Evolutionary conservation across 371 early-diverging fungal genomes (phyloP).

Genomic region (Circinella minor): DNA sequence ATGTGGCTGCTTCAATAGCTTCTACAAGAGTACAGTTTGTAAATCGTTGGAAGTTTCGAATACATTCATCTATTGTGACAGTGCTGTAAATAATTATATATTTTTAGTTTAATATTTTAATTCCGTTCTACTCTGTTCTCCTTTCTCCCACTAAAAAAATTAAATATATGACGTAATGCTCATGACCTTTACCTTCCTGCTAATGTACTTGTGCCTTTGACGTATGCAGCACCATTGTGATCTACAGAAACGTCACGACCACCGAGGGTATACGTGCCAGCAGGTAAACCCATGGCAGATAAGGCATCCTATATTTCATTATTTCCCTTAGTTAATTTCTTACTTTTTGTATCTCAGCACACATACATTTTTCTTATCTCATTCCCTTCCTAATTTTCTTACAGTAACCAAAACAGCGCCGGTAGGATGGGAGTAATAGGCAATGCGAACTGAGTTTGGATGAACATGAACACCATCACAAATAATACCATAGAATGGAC

Average conservation of each 20-base stretch:
- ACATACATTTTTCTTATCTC: too few species aligned
- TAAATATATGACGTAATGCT: background rate
- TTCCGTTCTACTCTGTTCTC: too few species aligned
- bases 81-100: slow-evolving; percentile 43
- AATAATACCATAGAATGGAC: slow-evolving; percentile 81
- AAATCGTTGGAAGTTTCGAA: slow-evolving; percentile 80
- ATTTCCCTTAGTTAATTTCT: background rate
- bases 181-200: slow-evolving; percentile 64
- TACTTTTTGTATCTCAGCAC: too few species aligned
- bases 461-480: slow-evolving; percentile 83
- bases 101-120: slow-evolving; percentile 23
- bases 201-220: slow-evolving; percentile 79
- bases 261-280: slow-evolving; percentile 80
- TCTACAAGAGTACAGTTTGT: slow-evolving; percentile 81
- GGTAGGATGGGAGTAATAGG: slow-evolving; percentile 76
- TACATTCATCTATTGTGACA: slow-evolving; percentile 74
- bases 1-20: slow-evolving; percentile 85
- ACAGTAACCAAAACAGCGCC: slow-evolving; percentile 75
- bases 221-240: slow-evolving; percentile 71
- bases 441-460: slow-evolving; percentile 80
- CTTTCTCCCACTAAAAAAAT: background rate
- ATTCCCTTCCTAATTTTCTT: background rate
- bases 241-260: slow-evolving; percentile 53
- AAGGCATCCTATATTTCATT: slow-evolving; percentile 61
- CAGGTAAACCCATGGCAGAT: slow-evolving; percentile 76